A percentile compares a stretch with the other conserved stretches of the same genome.
phyloP scores from a whole-genome alignment of 2,329 filamentous ascomycete genomes.

The Fusarium illudens region DNA sequence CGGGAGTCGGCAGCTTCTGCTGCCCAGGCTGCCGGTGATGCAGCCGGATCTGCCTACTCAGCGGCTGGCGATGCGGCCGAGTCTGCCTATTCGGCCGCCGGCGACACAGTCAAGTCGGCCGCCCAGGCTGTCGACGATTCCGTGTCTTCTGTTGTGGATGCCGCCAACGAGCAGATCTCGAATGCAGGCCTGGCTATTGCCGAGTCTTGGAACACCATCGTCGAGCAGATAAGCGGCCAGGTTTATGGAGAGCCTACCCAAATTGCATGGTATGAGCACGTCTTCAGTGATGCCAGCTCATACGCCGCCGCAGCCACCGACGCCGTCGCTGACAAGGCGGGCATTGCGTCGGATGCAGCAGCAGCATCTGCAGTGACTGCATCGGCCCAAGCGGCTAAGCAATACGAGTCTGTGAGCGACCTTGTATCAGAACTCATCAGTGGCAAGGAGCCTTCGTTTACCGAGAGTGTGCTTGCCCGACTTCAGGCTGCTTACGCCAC shows the following conservation, averaged over 20 bases:
- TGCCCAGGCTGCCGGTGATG: slow-evolving; percentile 58
- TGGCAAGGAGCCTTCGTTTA: slow-evolving; percentile 82
- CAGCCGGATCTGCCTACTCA: slow-evolving; percentile 55
- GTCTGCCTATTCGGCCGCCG: slow-evolving; percentile 54
- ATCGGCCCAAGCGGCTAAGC: slow-evolving; percentile 66
- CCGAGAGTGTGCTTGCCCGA: slow-evolving; percentile 78
- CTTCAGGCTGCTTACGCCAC: slow-evolving; percentile 77
- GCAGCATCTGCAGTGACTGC: slow-evolving; percentile 67
- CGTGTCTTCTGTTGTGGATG: slow-evolving; percentile 56
- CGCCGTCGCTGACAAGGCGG: slow-evolving; percentile 47
- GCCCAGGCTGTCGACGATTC: slow-evolving; percentile 51
- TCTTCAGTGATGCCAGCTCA: slow-evolving; percentile 58
- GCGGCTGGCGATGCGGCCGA: slow-evolving; percentile 60
- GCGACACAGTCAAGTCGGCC: slow-evolving; percentile 53
- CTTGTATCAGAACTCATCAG: slow-evolving; percentile 79
- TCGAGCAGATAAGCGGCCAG: slow-evolving; percentile 72
- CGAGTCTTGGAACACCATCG: slow-evolving; percentile 52
- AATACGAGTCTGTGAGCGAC: slow-evolving; percentile 75
- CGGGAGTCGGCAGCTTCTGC: slow-evolving; percentile 56
- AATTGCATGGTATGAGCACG: slow-evolving; percentile 63
- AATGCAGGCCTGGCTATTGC: slow-evolving; percentile 50
- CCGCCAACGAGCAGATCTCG: slow-evolving; percentile 51
- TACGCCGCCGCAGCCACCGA: slow-evolving; percentile 69
- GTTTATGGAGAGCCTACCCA: slow-evolving; percentile 74
- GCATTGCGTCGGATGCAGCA: slow-evolving; percentile 53